Evolutionary conservation across 768 basidiomycete species (phyloP).

Genomic region (Boletellus ananas): DNA sequence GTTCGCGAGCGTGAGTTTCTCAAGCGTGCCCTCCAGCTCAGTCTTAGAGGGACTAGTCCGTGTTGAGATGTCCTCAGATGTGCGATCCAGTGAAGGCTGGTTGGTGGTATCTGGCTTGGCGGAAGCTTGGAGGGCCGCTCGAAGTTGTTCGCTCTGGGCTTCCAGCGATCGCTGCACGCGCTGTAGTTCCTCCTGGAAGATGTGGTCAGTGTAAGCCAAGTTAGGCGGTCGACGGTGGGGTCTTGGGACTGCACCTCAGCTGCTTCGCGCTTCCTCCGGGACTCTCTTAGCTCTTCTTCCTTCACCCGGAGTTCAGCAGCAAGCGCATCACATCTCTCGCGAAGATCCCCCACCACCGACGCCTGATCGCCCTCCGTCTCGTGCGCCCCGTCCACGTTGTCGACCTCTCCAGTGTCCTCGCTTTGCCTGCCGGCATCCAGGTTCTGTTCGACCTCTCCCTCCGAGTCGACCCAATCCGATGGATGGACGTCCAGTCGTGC

Average conservation of each 20-base stretch:
- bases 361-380: slow-evolving; percentile 11
- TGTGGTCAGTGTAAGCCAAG: slow-evolving; percentile 5
- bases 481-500: slow-evolving; percentile 21
- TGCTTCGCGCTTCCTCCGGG: slow-evolving; percentile 9
- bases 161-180: slow-evolving; percentile 14
- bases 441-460: slow-evolving; percentile 25
- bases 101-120: slow-evolving; percentile 2
- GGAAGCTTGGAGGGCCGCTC: slow-evolving; percentile 9
- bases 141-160: slow-evolving; percentile 18
- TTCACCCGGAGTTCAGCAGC: slow-evolving; percentile 15
- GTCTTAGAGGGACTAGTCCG: slow-evolving; percentile 1
- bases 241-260: slow-evolving; percentile 19
- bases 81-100: slow-evolving; percentile 1
- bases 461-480: slow-evolving; percentile 19
- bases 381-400: not conserved
- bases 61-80: slow-evolving; percentile 3
- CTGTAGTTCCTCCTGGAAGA: slow-evolving; percentile 19
- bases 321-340: slow-evolving; percentile 17
- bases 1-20: slow-evolving; percentile 14
- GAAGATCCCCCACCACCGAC: slow-evolving; percentile 2
- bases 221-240: not conserved
- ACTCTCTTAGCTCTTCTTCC: slow-evolving; percentile 19
- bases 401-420: slow-evolving; percentile 17
- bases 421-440: slow-evolving; percentile 10
- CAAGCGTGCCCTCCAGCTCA: slow-evolving; percentile 1